Base-by-base conservation (phyloP, 2,329 filamentous ascomycete genomes). In the Rhytidhysteron rufulum region DNA sequence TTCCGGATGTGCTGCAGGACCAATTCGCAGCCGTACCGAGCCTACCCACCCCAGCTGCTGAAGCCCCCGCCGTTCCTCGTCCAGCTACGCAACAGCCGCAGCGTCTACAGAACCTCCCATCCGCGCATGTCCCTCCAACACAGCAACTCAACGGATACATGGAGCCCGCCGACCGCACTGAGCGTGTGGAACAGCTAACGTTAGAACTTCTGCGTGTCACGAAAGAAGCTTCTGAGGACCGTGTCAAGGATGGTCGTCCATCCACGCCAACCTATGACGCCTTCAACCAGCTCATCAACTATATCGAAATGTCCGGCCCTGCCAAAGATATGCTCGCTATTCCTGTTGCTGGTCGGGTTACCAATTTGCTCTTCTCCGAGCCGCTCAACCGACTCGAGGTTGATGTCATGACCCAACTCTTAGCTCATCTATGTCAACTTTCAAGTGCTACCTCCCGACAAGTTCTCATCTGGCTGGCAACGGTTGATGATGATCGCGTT, bases 1-100 rank as follows among this genome's bases (percentile, higher is more conserved):
- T 83, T 37, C 76, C 78, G 9, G 80, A 83, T 53, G 73, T 83
- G 13, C 68, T 83, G 24, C 78, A 81, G 50, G 80, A 83, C 48
- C 69, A 75, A 21, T 82, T 80, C 43, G 68, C 75, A 9, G 63
- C 72, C 19, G 75, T 83, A 44, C 78, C 80, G 1, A 82, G 75
- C 50, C 66, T 84, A 32, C 77, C 79, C 4, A 81, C 78, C 3
- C 80, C 80, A 6, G 78, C 79, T 13, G 79, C 79, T 32, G 79
- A 83, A 46, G 74, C 75, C 35, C 79, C 80, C 33, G 78, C 77
- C 17, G 68, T 83, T 41, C 78, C 80, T 31, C 75, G 80, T 48
- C 73, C 78, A 48, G 71, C 73, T 32, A 65, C 72, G 13, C 59
- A 56, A 17, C 62, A 68, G 25, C 75, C 74, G 48, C 71, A 60